Base-by-base conservation (phyloP, 495 filamentous ascomycete genomes). In the Lophiotrema nucula region DNA sequence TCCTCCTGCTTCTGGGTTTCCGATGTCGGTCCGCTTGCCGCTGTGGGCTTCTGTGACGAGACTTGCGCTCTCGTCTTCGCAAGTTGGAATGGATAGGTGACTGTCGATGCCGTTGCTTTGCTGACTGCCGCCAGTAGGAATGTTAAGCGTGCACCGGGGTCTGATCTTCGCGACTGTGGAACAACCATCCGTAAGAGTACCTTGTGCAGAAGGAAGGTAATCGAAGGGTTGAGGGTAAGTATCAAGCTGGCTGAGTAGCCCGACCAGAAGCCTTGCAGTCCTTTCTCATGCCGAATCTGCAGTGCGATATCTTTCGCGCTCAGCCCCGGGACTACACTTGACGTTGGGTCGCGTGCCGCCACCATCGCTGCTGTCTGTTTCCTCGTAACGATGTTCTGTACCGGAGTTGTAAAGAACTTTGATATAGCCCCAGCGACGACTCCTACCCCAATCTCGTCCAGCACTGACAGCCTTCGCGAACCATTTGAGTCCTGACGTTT, bases 21-120 rank as follows among this genome's bases (percentile, higher is more conserved):
- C 0, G 58, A 57, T 0, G 62, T 64, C 5, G 56, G 27, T 21
- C 33, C 58, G 25, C 39, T 22, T 16, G 23, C 3, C 28, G 59
- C 23, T 2, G 56, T 41, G 11, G 62, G 58, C 21, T 53, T 52
- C 26, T 61, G 56, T 15, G 49, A 64, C 11, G 60, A 53, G 1
- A 66, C 78, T 70, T 95, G 88, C 1, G 88, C 76, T 42, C 91
- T 75, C 0, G 88, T 83, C 70, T 91, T 90, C 19, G 90, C 91
- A 19, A 90, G 81, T 13, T 87, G 86, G 70, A 96, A 85, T 0
- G 92, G 92, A 70, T 96, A 96, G 4, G 88, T 96, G 53, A 93
- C 74, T 0, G 83, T 78, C 2, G 83, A 90, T 0, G 92, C 92
- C 6, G 87, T 74, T 4, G 84, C 86, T 67, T 96, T 96, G 68